Evolutionary conservation across 352 stramenopile species (phyloP).

Genomic region (Stephanocyclus meneghinianus): DNA sequence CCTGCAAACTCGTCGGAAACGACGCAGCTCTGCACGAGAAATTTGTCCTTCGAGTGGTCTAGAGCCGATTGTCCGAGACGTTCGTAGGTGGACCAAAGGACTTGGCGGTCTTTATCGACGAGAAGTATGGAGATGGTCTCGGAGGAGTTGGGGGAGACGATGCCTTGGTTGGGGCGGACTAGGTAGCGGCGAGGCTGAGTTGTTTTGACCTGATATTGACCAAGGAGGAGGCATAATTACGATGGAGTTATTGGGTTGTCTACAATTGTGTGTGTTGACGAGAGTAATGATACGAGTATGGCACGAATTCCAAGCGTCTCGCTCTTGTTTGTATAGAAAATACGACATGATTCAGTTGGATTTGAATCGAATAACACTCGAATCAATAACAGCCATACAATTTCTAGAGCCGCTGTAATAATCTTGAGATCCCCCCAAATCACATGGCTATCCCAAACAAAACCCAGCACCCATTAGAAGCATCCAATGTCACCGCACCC

Average conservation of each 20-base stretch:
- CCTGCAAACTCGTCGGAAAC: conserved; percentile 57
- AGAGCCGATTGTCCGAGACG: conserved; percentile 79
- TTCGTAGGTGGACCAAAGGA: conserved; percentile 77
- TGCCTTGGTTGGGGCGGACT: conserved; percentile 85
- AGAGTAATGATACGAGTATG: too few relatives aligned
- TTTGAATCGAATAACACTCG: too few relatives aligned
- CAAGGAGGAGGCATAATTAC: neutral
- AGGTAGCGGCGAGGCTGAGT: conserved; percentile 83
- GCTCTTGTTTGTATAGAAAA: too few relatives aligned
- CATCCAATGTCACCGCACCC: neutral
- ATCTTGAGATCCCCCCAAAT: neutral
- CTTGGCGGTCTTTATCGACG: conserved; percentile 84
- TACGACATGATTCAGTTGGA: too few relatives aligned
- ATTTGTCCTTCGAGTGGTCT: conserved; percentile 84
- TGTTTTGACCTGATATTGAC: conserved; percentile 77
- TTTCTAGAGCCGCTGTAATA: neutral
- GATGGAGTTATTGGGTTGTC: neutral
- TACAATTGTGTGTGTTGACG: neutral
- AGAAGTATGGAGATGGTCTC: conserved; percentile 82
- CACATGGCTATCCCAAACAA: neutral
- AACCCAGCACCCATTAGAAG: neutral
- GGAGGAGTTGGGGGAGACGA: conserved; percentile 72
- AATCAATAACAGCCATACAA: too few relatives aligned
- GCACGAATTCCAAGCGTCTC: too few relatives aligned
- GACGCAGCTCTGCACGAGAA: conserved; percentile 75